Evolutionary conservation across 1,139 yeast species (phyloP).

Genomic region (Taphrina communis): DNA sequence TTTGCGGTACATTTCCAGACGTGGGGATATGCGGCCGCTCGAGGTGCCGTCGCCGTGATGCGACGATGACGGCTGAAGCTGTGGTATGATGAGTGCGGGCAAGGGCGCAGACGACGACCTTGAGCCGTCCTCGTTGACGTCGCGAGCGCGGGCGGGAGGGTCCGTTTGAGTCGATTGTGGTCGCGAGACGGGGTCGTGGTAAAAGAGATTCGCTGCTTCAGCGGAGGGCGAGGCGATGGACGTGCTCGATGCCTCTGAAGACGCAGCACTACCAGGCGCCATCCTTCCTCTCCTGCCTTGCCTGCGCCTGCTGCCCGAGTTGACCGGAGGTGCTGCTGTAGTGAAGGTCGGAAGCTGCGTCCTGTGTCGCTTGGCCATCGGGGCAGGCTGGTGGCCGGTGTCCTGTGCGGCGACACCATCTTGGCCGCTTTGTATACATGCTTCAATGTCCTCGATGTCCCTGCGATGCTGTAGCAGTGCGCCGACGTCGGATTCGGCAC

Average conservation of each 20-base stretch:
- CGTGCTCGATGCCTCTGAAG: neutral
- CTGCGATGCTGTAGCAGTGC: neutral
- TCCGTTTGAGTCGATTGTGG: neutral
- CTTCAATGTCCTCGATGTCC: neutral
- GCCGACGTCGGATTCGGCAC: slow-evolving; percentile 1
- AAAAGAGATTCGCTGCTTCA: neutral
- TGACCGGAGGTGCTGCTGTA: neutral
- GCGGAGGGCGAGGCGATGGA: neutral
- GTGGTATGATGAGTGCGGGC: no score
- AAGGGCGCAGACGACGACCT: neutral
- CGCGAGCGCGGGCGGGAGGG: neutral
- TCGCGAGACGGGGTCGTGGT: neutral
- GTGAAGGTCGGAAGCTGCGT: neutral
- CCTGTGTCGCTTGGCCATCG: neutral
- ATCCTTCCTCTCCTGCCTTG: neutral
- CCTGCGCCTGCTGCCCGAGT: no score
- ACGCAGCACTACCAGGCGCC: neutral
- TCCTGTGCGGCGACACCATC: no score
- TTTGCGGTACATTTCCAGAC: slow-evolving; percentile 10
- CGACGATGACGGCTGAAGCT: neutral
- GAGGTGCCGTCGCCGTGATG: neutral
- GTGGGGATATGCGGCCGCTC: slow-evolving; percentile 7
- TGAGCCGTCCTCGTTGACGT: neutral
- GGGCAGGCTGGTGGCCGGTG: neutral
- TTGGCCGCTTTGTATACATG: no score